Base-by-base conservation (phyloP, 192 early-diverging fungal genomes). In the Mortierella alpina region DNA sequence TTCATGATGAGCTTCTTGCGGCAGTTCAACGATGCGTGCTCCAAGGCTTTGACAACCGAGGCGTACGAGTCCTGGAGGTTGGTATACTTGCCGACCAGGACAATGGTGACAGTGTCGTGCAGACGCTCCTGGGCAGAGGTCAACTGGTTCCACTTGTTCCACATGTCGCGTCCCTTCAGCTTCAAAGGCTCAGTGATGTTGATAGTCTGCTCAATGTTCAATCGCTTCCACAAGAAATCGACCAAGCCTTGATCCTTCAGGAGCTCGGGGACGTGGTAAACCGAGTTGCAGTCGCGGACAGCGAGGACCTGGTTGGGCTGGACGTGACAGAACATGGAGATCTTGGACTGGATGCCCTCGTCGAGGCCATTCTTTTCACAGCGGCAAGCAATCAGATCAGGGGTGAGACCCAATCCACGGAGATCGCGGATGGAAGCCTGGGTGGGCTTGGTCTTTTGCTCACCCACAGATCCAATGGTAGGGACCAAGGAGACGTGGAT, bases 311-410 rank as follows among this genome's bases (percentile, higher is more conserved):
- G 93, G 63, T 96, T 89, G 72, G 92, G 91, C 59, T 90, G 90
- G n/a, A 99, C 98, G 82, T 98, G 98, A 77, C 97, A 98, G 90
- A 97, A 99, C 96, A 99, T 98, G 86, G 95, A 92, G 68, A 99
- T 96, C 88, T 99, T 99, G 73, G 86, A 84, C 57, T 89, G 87
- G 75, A 99, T 95, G 63, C 92, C 92, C 7, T 89, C 87, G 52
- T 95, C 95, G 56, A 99, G 86, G 58, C 69, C 66, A 40, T 90
- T 93, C 58, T 92, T 93, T 48, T 92, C 90, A 64, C 90, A 93
- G 70, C 98, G 92, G 87, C 98, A 99, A 31, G 97, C 98, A 84
- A 99, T 95, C 82, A 99, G 85, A 72, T 99, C 98, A 7, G 98
- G 97, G 18, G 93, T 90, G 50, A 99, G 88, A 63, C 98, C 98